Base-by-base conservation (phyloP, 805 yeast species). In the Ogataea ganodermae region DNA sequence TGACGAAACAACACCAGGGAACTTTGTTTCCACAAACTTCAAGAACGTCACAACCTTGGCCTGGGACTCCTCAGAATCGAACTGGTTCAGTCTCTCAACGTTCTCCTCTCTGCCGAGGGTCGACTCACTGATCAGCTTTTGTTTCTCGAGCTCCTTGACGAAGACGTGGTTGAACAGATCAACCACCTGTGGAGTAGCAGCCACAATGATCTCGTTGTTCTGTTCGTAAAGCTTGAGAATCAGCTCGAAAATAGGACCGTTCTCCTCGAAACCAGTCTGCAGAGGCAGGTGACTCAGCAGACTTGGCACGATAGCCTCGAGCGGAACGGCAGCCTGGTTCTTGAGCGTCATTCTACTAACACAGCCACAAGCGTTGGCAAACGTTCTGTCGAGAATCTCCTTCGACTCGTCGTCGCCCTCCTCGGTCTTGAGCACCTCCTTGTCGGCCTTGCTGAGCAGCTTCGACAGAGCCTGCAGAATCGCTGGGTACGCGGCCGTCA, bases 301-400 rank as follows among this genome's bases (percentile, higher is more conserved):
- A 20, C 76, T 79, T 42, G 96, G 95, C 18, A 86, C 72, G 35
- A 92, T 80, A 46, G 82, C 90, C 50, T 78, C 81, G 56, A 89
- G 69, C 50, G 97, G 97, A 57, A 91, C 82, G 30, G 85, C 78
- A 31, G 69, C 71, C 59, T 80, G 82, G 66, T 86, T 79, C 64
- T 85, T 84, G 66, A 88, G 72, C 12, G 87, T 79, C 87, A 94
- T 77, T 70, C 99, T 83, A 14, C 96, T 91, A 48, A 91, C 96
- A 78, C 98, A 94, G 36, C 99, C 99, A 68, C 94, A 86, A 4
- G 96, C 96, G 68, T 94, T 94, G 50, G 98, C 97, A 57, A 80
- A 81, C 5, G 95, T 82, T 72, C 96, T 79, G 70, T 84, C 84
- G 58, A 88, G 79, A 50, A 81, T 85, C 55, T 89, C 96, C 61